Base-by-base conservation (phyloP, 148 eudicot genomes). In the Fallopia convolvulus region DNA sequence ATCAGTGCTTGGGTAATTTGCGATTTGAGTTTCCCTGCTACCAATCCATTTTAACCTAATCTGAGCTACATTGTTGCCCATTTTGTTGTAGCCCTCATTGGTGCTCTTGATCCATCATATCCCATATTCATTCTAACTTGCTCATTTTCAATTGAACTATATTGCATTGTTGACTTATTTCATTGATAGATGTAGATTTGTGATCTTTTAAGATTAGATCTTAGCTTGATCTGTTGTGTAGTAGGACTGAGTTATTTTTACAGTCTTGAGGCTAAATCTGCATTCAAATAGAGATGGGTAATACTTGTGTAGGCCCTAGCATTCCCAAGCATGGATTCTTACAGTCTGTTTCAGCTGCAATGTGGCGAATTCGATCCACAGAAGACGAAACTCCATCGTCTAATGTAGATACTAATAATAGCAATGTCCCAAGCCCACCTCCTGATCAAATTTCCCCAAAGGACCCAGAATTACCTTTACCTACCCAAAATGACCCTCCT, bases 241-340 rank as follows among this genome's bases (percentile, higher is more conserved):
- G 61, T 55, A 55, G 61, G 61, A 8, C 10, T 55, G 6, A 2
- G 21, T n/a, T 8, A 1, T 20, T 58, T 21, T 21, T 15, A 52
- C 17, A 63, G 70, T 63, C 70, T 63, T 26, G 39, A 63, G 70
- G 23, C 70, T 36, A 36, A 61, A 61, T 61, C 70, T 26, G 70
- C 70, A 63, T 63, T 30, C 39, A 63, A 4, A 55, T 55, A 55
- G 74, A 74, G 80, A 88, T 88, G 91, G 91, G 91, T 21, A 88
- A 88, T 82, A 84, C 86, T 73, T 88, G 91, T 79, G 91, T 88
- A 78, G 91, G 91, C 39, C 91, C 91, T 15, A 82, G 78, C 76
- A 78, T 86, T 81, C 75, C 89, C 0, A 86, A 77, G 81, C 82
- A 83, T 74, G 81, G 86, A 3, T 88, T 88, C 76, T 58, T 88